phyloP scores from a whole-genome alignment of 2,329 filamentous ascomycete genomes.

The Colletotrichum filicis region DNA sequence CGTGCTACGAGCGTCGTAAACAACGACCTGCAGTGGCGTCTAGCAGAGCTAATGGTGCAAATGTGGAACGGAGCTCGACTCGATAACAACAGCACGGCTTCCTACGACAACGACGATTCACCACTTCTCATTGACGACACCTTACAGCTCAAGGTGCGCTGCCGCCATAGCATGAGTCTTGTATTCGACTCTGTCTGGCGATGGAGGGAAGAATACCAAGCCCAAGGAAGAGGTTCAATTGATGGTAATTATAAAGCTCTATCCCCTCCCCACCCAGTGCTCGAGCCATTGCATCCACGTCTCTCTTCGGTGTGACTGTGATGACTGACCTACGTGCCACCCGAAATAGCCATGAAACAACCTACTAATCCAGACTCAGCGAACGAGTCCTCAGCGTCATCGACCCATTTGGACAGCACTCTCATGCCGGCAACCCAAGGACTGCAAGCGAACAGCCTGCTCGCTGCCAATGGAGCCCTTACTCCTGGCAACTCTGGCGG shows the following conservation, averaged over 20 bases:
- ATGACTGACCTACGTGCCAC: conserved; percentile 43
- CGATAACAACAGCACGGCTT: conserved; percentile 56
- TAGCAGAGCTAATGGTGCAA: conserved; percentile 88
- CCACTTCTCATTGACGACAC: conserved; percentile 72
- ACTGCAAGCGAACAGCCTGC: conserved; percentile 59
- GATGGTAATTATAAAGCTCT: conserved; percentile 68
- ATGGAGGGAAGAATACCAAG: conserved; percentile 84
- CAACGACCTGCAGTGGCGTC: conserved; percentile 82
- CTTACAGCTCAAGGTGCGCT: conserved; percentile 83
- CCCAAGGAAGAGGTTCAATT: conserved; percentile 74
- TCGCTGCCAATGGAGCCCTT: conserved; percentile 62
- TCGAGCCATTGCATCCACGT: conserved; percentile 37
- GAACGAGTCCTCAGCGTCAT: conserved; percentile 77
- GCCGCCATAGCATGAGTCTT: conserved; percentile 85
- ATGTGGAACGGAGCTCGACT: conserved; percentile 81
- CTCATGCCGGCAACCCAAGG: conserved; percentile 60
- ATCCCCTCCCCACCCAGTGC: conserved; percentile 7
- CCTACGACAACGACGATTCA: conserved; percentile 58
- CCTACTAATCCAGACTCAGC: conserved; percentile 86
- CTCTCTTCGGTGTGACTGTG: conserved; percentile 38
- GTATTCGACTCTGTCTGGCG: conserved; percentile 89
- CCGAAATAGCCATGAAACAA: conserved; percentile 75
- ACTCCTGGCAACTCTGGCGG: conserved; percentile 61
- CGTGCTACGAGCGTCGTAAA: conserved; percentile 78
- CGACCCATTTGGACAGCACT: conserved; percentile 72